Evolutionary conservation across 257 asterid genomes (phyloP).

Genomic region (Solanum ahanhuiri): DNA sequence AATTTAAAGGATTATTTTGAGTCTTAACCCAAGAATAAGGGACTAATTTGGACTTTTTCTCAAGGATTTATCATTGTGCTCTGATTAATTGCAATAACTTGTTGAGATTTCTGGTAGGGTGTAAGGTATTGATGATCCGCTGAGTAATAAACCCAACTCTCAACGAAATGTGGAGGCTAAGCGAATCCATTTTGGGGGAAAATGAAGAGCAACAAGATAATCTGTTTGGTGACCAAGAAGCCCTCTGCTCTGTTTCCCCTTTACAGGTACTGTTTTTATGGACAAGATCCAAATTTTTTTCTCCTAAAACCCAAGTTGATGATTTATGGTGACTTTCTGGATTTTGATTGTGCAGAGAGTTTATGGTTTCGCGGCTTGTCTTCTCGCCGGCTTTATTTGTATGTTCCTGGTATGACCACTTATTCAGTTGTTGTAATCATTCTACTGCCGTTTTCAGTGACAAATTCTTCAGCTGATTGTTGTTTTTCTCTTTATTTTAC

Average conservation of each 20-base stretch:
- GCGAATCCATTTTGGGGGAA: constrained; percentile 22
- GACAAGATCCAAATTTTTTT: background rate
- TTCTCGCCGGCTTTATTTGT: constrained; percentile 62
- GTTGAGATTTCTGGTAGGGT: background rate
- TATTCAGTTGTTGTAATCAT: background rate
- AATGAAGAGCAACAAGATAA: constrained; percentile 58
- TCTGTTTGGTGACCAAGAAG: constrained; percentile 60
- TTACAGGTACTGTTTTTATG: constrained; percentile 40
- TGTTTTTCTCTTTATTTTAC: background rate
- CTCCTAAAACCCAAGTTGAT: background rate
- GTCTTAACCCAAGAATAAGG: background rate
- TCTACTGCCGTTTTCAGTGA: background rate
- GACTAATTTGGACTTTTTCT: background rate
- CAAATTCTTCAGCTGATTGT: background rate
- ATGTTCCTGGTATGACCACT: constrained; percentile 66
- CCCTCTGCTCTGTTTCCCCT: constrained; percentile 66
- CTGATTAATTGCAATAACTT: background rate
- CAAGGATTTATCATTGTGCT: background rate
- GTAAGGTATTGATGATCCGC: background rate
- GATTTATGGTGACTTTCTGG: background rate
- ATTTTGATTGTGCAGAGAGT: constrained; percentile 53
- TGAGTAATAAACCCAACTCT: background rate
- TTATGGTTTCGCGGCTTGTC: constrained; percentile 77
- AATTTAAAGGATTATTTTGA: background rate
- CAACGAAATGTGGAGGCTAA: constrained; percentile 50